Percentiles rank a stretch among this genome's conserved stretches.
Conservation (phyloP, 805 yeast species). For the Maudiozyma serrabonitensis region DNA sequence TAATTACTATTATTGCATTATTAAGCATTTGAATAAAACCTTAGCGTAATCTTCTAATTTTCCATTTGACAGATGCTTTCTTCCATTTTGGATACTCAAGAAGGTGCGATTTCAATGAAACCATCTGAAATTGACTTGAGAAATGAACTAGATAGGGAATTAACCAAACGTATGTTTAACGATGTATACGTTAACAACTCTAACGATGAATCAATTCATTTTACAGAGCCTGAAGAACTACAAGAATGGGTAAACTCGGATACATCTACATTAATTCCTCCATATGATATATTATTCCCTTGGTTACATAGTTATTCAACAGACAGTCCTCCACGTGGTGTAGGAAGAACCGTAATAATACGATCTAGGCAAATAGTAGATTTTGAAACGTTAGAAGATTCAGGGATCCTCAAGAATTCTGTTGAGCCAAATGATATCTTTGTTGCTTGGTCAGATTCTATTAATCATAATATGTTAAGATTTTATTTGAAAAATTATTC, state of each 20-base stretch:
- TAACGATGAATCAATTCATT: neutral
- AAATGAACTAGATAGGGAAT: neutral
- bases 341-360: constrained; percentile 30
- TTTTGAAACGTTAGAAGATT: constrained; percentile 13
- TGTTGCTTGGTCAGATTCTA: constrained; percentile 32
- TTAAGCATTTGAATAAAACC: neutral
- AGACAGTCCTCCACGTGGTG: constrained; percentile 40
- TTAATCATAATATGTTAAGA: constrained; percentile 28
- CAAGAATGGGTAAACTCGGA: neutral
- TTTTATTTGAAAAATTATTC: constrained; percentile 1
- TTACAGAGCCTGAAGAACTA: neutral
- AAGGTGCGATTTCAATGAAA: neutral
- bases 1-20: too few relatives aligned
- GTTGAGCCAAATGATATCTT: constrained; percentile 47
- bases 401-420: constrained; percentile 45
- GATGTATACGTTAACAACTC: neutral
- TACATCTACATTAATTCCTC: constrained; percentile 37
- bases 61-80: neutral
- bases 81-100: neutral
- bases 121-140: neutral
- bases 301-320: constrained; percentile 79
- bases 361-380: constrained; percentile 17
- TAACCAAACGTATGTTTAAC: neutral
- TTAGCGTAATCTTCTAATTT: neutral
- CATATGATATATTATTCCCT: constrained; percentile 65